Evolutionary conservation across 2,329 filamentous ascomycete species (phyloP).

Genomic region (Pseudogymnoascus destructans): DNA sequence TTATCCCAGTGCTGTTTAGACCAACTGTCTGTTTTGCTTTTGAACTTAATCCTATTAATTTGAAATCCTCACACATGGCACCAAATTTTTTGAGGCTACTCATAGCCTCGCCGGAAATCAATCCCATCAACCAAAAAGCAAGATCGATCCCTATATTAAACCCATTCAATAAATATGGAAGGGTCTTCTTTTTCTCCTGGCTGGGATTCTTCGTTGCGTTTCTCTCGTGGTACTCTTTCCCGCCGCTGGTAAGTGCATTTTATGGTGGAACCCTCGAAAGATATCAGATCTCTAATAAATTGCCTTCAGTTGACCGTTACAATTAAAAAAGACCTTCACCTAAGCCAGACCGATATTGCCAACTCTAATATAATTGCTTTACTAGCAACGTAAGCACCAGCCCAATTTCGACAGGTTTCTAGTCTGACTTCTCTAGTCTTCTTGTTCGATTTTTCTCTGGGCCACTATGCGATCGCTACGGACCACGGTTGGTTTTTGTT

Average conservation of each 20-base stretch:
- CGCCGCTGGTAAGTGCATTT: constrained; percentile 31
- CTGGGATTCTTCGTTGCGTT: constrained; percentile 78
- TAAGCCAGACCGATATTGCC: constrained; percentile 57
- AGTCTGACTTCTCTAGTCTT: constrained; percentile 27
- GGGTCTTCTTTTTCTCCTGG: constrained; percentile 85
- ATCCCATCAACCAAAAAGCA: constrained; percentile 75
- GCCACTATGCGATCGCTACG: constrained; percentile 74
- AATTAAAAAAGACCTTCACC: constrained; percentile 64
- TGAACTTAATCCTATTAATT: not conserved
- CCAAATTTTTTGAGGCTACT: not conserved
- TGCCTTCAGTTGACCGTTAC: constrained; percentile 40
- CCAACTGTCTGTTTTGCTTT: not conserved
- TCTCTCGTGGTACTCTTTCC: constrained; percentile 74
- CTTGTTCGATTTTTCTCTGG: constrained; percentile 67
- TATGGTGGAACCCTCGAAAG: not conserved
- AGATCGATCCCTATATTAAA: constrained; percentile 69
- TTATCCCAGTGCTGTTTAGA: not conserved
- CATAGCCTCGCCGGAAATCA: constrained; percentile 37
- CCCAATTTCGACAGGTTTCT: not conserved
- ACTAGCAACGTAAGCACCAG: constrained; percentile 40
- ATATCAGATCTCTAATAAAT: not conserved
- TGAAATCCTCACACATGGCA: not conserved
- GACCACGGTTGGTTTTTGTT: constrained; percentile 68
- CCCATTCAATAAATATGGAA: constrained; percentile 63
- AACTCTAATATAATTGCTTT: constrained; percentile 89